Base-by-base conservation (phyloP, 768 basidiomycete species). In the Lactarius pseudohatsudake region DNA sequence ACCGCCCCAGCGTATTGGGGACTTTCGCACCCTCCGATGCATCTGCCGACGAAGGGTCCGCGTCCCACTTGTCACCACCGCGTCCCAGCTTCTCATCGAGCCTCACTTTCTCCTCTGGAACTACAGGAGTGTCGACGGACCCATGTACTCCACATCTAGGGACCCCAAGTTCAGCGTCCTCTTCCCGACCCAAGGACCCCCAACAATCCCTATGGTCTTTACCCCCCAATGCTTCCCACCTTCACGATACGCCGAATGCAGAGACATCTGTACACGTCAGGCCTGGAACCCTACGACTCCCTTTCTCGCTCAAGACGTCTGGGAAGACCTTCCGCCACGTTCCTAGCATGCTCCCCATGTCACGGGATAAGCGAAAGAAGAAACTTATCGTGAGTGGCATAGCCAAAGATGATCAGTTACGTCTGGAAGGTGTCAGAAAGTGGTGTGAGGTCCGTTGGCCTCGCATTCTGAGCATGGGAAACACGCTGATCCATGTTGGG, bases 301-400 rank as follows among this genome's bases (percentile, higher is more conserved):
- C 80, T 0, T 75, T 80, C 61, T 65, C 72, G 2, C 64, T 75
- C 65, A 75, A 73, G 65, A 57, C 70, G 2, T 56, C 69, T 11
- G 30, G 70, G 13, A 62, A 67, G 26, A 56, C 62, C 36, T 38
- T 72, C 28, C 71, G 65, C 11, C 72, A 69, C 47, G 66, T 73
- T 8, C 72, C 72, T 20, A 69, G 59, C 62, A 53, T 73, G 20
- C 65, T 76, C 40, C 64, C 71, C 20, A 72, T 65, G 34, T 70
- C 74, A 18, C 85, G 80, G 74, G 83, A 85, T 71, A 86, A 85
- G 76, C 88, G 81, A 74, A 85, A 72, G 61, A 78, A 77, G 66
- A 77, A 83, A 71, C 81, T 92, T 16, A 81, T 92, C 57, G 79
- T 92, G 66, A 88, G 86, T 72, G 91, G 91, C 38, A 83, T 92